These are phyloP conservation scores for Thelephora terrestris DNA, from an alignment of 1,284 basidiomycete species.

Conservation along the genomic window DNA sequence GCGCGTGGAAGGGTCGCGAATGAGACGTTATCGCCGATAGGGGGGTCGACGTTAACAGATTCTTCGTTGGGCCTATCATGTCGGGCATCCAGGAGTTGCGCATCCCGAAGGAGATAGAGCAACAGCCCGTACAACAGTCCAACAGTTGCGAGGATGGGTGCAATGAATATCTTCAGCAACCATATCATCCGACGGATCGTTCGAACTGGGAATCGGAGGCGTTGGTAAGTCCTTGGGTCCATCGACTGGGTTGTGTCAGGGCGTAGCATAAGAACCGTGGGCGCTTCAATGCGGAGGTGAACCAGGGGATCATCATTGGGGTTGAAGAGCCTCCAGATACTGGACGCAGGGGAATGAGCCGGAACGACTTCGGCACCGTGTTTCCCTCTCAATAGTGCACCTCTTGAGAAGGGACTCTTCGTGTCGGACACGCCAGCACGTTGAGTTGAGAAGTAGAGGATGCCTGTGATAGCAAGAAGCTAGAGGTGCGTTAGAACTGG, in stretches of 20 bases:
- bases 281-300: conserved; percentile 75
- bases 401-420: conserved; percentile 22
- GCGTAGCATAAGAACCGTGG: conserved; percentile 64
- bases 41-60: conserved; percentile 22
- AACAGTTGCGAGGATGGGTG: conserved; percentile 79
- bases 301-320: conserved; percentile 59
- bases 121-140: conserved; percentile 68
- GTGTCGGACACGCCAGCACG: conserved; percentile 19
- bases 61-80: conserved; percentile 42
- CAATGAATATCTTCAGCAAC: conserved; percentile 72
- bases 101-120: conserved; percentile 86
- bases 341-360: conserved; percentile 39
- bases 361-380: conserved; percentile 18
- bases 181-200: conserved; percentile 53
- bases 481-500: conserved; percentile 18
- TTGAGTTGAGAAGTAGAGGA: conserved; percentile 62
- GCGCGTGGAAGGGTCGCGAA: conserved; percentile 69
- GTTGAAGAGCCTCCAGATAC: conserved; percentile 78
- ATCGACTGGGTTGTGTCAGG: conserved; percentile 24
- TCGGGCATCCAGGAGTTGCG: conserved; percentile 84
- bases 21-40: conserved; percentile 36
- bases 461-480: conserved; percentile 65
- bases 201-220: conserved; percentile 32
- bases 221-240: conserved; percentile 19
- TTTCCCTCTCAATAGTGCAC: conserved; percentile 26